Evolutionary conservation across 176 grass and related monocot species (phyloP).

Genomic region (Oryza nivara): DNA sequence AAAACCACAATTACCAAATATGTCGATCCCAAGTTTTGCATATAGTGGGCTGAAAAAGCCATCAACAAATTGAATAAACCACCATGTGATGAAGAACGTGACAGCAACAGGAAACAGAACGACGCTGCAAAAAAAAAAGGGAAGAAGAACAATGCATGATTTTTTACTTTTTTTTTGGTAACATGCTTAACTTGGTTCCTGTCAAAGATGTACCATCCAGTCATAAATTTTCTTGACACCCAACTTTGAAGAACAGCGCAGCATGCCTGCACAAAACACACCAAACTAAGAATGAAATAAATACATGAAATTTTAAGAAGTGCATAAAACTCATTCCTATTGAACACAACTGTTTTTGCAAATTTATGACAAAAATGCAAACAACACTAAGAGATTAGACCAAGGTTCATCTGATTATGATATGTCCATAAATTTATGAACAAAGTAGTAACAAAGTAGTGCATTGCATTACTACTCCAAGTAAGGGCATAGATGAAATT

Average conservation of each 20-base stretch:
- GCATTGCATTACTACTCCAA: neutral
- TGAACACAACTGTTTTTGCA: neutral
- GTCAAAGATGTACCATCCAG: conserved; percentile 77
- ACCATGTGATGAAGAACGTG: conserved; percentile 99
- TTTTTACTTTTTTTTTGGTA: conserved; percentile 1
- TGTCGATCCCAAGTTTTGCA: conserved; percentile 79
- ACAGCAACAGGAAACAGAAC: conserved; percentile 97
- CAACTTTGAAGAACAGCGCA: conserved; percentile 98
- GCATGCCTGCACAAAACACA: conserved; percentile 76
- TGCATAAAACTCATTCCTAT: neutral
- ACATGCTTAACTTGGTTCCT: conserved; percentile 28
- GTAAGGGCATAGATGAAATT: no score
- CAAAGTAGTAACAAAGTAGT: neutral
- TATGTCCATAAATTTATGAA: neutral
- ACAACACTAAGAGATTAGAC: neutral
- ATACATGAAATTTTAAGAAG: conserved; percentile 27
- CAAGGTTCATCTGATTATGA: conserved; percentile 2
- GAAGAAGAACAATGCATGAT: neutral
- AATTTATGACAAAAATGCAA: neutral
- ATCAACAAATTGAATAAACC: conserved; percentile 99
- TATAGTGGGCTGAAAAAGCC: conserved; percentile 99
- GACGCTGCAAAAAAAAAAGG: conserved; percentile 64
- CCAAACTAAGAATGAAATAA: conserved; percentile 18
- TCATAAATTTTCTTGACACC: conserved; percentile 99
- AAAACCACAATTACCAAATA: conserved; percentile 73